Conservation (phyloP, 805 yeast species). For the Tetrapisispora pingtungensis region DNA sequence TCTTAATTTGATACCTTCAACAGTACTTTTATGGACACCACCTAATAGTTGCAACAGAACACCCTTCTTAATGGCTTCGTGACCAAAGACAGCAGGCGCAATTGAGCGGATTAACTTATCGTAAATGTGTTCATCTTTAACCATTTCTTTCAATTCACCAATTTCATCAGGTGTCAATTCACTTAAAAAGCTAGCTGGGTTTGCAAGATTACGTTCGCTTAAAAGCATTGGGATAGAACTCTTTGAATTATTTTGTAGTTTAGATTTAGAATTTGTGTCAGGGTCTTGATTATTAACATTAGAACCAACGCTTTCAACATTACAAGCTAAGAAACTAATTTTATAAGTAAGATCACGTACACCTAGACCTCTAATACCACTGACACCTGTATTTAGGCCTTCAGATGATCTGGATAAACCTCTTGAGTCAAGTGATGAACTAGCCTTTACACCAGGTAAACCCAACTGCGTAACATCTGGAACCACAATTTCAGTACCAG, state of each 20-base stretch:
- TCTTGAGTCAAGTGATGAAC: slow-evolving; percentile 59
- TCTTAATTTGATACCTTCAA: slow-evolving; percentile 88
- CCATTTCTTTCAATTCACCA: slow-evolving; percentile 79
- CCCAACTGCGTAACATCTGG: slow-evolving; percentile 94
- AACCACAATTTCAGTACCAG: slow-evolving; percentile 89
- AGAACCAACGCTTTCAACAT: slow-evolving; percentile 57
- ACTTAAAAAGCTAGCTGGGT: slow-evolving; percentile 45
- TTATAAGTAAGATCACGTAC: slow-evolving; percentile 89
- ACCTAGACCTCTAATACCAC: slow-evolving; percentile 86
- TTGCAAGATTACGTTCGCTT: too few relatives aligned
- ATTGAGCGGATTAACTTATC: slow-evolving; percentile 75
- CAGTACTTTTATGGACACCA: slow-evolving; percentile 89
- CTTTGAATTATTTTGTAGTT: slow-evolving; percentile 20
- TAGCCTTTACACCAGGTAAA: slow-evolving; percentile 88
- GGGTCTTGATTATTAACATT: slow-evolving; percentile 11
- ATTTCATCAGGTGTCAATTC: slow-evolving; percentile 75
- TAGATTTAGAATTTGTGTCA: slow-evolving; percentile 8
- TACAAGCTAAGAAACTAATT: slow-evolving; percentile 84
- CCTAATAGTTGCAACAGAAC: slow-evolving; percentile 79
- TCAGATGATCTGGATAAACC: slow-evolving; percentile 38
- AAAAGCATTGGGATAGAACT: slow-evolving; percentile 5
- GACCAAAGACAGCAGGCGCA: slow-evolving; percentile 96
- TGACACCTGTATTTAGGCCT: slow-evolving; percentile 72
- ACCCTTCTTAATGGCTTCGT: slow-evolving; percentile 89
- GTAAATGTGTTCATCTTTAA: slow-evolving; percentile 76